Evolutionary conservation across 192 early-diverging fungal genomes (phyloP), one percentile per base, ranked within the genome.

Genomic region (Glomus cerebriforme): DNA sequence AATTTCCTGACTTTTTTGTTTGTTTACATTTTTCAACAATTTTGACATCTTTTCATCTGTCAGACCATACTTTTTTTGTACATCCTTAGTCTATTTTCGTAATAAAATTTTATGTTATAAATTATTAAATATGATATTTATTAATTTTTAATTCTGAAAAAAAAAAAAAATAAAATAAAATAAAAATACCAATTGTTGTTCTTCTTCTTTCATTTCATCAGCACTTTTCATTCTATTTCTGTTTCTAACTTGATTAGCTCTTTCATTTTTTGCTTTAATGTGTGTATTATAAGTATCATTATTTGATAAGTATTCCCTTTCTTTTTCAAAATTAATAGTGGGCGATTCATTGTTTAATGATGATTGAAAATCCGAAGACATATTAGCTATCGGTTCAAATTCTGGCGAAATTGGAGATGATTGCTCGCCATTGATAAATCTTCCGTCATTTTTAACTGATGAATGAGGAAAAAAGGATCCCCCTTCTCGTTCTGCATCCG

Each of bases 11-110:
- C n/a, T 78, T 39, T 54, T 78, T 62, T 0, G 22, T 43, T 66
- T 77, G 19, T 31, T 69, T 24, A 66, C n/a, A 77, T 85, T 82
- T 63, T 86, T 87, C 35, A 88, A 68, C 62, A 90, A 74, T 49
- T 87, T 90, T 39, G 73, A 80, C 10, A 88, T 49, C 22, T 85
- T 85, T 13, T 83, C 89, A 22, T 87, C 84, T 3, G 87, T 83
- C 10, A 90, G 83, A 27, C 86, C 87, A 65, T 83, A 90, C 75
- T 88, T 88, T 75, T 86, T 82, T 62, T 88, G 86, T 3, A 88
- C 84, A 66, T 86, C 81, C 71, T 85, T 88, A 60, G 84, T 82
- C 89, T 88, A 45, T 29, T n/a, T 4, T 17, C 0, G 47, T 39
- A 35, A 74, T 64, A 39, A 67, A 37, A n/a, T 77, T 62, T 60